Conservation (phyloP, 139 green algal species). For the Cymbomonas tetramitiformis region DNA sequence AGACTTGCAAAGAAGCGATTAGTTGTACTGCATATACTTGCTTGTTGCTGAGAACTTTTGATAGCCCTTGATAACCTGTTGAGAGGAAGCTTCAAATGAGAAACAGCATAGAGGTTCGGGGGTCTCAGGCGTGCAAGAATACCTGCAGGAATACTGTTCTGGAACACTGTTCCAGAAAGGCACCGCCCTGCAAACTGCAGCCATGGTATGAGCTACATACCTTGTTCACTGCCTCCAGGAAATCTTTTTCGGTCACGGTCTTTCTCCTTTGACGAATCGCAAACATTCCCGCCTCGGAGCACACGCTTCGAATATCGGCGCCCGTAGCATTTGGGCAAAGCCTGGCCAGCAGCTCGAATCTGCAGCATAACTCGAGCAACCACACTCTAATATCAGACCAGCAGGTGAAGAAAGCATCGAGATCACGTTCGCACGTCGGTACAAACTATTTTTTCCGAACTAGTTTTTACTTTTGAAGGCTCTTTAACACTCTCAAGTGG, state of each 20-base stretch:
- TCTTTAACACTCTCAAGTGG: constrained; percentile 97
- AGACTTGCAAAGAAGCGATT: no score
- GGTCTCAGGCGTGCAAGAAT: no score
- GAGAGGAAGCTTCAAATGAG: no score
- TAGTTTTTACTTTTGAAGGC: constrained; percentile 80
- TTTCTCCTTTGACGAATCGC: constrained; percentile 77
- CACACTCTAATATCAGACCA: no score
- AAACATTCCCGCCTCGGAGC: constrained; percentile 92
- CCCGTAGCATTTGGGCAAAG: constrained; percentile 90
- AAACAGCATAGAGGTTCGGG: no score
- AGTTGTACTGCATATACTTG: constrained; percentile 98
- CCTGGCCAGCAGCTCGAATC: constrained; percentile 89
- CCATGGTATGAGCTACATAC: no score
- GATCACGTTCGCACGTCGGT: no score
- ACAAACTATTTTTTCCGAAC: constrained; percentile 95
- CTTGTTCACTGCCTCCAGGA: constrained; percentile 95
- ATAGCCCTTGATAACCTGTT: constrained; percentile 81
- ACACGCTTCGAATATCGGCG: constrained; percentile 86
- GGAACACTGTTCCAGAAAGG: no score
- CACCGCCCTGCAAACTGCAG: no score
- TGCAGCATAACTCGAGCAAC: no score
- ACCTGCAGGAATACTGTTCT: no score
- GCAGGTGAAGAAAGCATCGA: no score
- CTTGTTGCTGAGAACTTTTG: constrained; percentile 94
- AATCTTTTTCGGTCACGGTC: constrained; percentile 97